Conservation (phyloP, 2,329 filamentous ascomycete genomes). For the Amylocarpus encephaloides region DNA sequence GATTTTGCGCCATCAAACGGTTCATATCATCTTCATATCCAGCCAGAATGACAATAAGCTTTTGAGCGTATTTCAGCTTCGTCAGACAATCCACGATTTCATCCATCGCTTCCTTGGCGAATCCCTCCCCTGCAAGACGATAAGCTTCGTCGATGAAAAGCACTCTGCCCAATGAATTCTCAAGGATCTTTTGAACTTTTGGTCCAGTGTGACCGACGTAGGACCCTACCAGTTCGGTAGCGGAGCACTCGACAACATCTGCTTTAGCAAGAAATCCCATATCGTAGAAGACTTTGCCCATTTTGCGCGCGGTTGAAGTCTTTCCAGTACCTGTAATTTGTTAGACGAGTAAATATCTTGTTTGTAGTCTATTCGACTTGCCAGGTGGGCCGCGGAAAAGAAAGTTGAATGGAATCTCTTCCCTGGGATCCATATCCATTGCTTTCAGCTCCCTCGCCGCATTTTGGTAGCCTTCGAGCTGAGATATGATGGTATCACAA, state of each 20-base stretch:
- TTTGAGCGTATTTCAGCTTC: constrained; percentile 41
- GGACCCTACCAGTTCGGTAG: constrained; percentile 60
- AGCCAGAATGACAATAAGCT: constrained; percentile 50
- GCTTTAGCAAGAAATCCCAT: constrained; percentile 58
- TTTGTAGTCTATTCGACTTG: too few relatives aligned
- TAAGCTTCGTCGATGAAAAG: constrained; percentile 56
- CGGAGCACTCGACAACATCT: constrained; percentile 60
- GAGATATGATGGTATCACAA: constrained; percentile 42
- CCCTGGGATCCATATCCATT: constrained; percentile 42
- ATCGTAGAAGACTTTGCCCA: constrained; percentile 71
- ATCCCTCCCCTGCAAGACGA: constrained; percentile 43
- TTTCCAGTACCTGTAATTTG: constrained; percentile 70
- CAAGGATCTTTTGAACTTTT: constrained; percentile 54
- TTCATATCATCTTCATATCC: constrained; percentile 53
- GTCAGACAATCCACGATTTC: constrained; percentile 53
- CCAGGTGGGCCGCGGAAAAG: constrained; percentile 50
- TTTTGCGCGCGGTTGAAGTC: constrained; percentile 64
- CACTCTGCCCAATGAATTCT: constrained; percentile 46
- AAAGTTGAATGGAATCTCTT: constrained; percentile 50
- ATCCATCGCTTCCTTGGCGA: constrained; percentile 61
- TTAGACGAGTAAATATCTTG: too few relatives aligned
- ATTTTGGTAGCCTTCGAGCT: constrained; percentile 43
- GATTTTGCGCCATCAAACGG: constrained; percentile 43
- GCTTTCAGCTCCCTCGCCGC: constrained; percentile 40
- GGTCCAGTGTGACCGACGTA: constrained; percentile 66